These are phyloP conservation scores for Penicillium italicum DNA, from an alignment of 2,329 filamentous ascomycete genomes.

Conservation along the genomic window DNA sequence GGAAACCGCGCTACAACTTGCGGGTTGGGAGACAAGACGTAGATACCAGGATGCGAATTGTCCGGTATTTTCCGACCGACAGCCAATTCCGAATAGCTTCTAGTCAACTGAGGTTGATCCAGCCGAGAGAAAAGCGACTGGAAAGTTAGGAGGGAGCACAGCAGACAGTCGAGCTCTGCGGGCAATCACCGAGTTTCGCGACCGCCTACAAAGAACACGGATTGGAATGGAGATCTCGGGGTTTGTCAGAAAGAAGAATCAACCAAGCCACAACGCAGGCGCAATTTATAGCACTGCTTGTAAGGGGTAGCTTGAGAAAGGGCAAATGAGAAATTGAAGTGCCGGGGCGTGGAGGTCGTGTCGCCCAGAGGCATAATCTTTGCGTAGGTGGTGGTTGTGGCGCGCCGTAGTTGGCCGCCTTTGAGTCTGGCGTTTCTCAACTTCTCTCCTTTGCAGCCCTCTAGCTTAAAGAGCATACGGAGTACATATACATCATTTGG, in stretches of 20 bases:
- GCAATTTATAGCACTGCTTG: not conserved
- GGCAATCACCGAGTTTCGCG: conserved; percentile 14
- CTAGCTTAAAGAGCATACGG: not conserved
- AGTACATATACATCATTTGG: not conserved
- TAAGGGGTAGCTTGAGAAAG: not conserved
- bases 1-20: conserved; percentile 2
- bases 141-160: not conserved
- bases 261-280: not conserved
- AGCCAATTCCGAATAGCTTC: not conserved
- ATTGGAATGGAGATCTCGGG: not conserved
- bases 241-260: not conserved
- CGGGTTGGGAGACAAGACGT: not conserved
- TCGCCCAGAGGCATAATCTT: conserved; percentile 4
- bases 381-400: conserved; percentile 1
- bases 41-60: not conserved
- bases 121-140: not conserved
- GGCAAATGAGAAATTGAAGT: not conserved
- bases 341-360: not conserved
- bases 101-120: not conserved
- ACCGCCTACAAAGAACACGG: conserved; percentile 5
- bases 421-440: not conserved
- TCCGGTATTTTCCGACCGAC: not conserved
- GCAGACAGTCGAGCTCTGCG: conserved; percentile 10
- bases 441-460: not conserved
- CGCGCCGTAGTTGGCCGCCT: not conserved